Evolutionary conservation across 1,284 basidiomycete species (phyloP).

Genomic region (Stereum hirsutum): DNA sequence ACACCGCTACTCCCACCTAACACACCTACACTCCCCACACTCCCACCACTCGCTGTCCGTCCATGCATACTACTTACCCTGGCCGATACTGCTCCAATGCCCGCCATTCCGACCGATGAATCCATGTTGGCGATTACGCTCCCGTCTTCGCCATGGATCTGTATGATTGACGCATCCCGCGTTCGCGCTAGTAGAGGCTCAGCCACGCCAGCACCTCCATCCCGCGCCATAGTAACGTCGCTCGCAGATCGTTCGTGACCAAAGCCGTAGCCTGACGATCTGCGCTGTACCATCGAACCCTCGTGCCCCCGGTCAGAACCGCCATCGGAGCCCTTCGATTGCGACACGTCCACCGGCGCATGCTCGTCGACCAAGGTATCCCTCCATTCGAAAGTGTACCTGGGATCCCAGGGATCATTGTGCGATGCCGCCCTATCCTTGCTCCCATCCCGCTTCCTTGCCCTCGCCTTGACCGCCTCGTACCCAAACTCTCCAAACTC

Average conservation of each 20-base stretch:
- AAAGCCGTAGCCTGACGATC: neutral
- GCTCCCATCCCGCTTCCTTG: conserved; percentile 6
- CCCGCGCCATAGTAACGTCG: conserved; percentile 14
- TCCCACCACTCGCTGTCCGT: no score
- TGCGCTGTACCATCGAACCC: conserved; percentile 3
- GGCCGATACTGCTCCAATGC: no score
- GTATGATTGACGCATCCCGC: no score
- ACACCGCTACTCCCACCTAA: no score
- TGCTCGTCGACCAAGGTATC: conserved; percentile 17
- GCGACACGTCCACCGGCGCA: no score
- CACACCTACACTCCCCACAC: no score
- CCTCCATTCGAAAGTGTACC: conserved; percentile 15
- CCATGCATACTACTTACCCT: no score
- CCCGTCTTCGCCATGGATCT: no score
- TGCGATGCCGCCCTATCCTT: conserved; percentile 9
- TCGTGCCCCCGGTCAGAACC: neutral
- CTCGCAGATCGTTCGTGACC: conserved; percentile 12
- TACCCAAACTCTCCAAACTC: conserved; percentile 18
- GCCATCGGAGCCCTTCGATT: neutral
- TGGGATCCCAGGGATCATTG: conserved; percentile 15
- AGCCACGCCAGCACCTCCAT: conserved; percentile 11
- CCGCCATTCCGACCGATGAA: no score
- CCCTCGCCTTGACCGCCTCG: conserved; percentile 3
- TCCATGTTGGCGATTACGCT: no score
- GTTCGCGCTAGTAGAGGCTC: conserved; percentile 25